Conservation (phyloP, 2,329 filamentous ascomycete species). For the Botrytis hyacinthi region DNA sequence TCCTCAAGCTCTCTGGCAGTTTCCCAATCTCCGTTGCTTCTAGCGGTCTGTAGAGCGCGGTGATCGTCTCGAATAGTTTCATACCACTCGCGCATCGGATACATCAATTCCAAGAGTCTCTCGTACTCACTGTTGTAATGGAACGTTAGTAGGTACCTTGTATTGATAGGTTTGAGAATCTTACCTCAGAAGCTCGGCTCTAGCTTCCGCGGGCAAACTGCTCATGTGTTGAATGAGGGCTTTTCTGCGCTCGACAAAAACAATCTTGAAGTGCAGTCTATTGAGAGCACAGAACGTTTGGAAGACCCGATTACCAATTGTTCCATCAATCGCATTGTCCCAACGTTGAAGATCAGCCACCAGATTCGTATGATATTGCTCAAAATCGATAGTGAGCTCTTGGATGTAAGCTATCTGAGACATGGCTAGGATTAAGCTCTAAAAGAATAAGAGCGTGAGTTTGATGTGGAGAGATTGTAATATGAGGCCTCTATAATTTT, state of each 20-base stretch:
- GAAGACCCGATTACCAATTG: not conserved
- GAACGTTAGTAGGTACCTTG: not conserved
- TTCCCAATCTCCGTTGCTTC: not conserved
- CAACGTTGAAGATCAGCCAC: not conserved
- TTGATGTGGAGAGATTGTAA: not conserved
- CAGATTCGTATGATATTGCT: not conserved
- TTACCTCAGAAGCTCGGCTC: not conserved
- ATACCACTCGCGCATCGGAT: not conserved
- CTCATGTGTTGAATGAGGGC: not conserved
- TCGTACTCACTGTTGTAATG: not conserved
- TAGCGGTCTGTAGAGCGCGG: too few relatives aligned
- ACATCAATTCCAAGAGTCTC: not conserved
- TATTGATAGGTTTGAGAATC: not conserved
- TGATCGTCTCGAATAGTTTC: not conserved
- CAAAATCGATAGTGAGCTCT: not conserved
- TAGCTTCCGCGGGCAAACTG: rapidly evolving
- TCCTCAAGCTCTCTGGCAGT: not conserved
- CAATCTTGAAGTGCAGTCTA: not conserved
- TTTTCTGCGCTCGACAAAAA: not conserved
- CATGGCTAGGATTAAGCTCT: not conserved
- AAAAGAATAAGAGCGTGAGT: too few relatives aligned
- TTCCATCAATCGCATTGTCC: not conserved
- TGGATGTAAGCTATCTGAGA: not conserved
- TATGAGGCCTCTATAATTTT: not conserved
- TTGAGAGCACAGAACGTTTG: not conserved